Conservation (phyloP, 257 asterid genomes). For the Solanum lycopersicoides region DNA sequence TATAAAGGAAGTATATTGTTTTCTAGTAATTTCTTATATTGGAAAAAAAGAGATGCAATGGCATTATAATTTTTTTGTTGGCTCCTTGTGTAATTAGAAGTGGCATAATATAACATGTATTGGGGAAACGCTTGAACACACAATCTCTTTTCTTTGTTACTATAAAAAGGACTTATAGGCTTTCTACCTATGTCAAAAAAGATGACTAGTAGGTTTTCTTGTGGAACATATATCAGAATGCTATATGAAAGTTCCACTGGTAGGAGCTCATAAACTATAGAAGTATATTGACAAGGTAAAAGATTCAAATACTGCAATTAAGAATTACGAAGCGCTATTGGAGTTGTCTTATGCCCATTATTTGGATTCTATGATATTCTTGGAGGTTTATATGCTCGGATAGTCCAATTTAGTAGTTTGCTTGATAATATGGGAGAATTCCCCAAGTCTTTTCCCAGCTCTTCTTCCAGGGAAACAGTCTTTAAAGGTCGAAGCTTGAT, state of each 20-base stretch:
- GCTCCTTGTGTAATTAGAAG: background rate
- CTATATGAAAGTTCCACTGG: background rate
- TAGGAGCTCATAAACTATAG: background rate
- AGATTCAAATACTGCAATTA: background rate
- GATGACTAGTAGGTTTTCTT: background rate
- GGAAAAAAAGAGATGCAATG: background rate
- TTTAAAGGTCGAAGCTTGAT: background rate
- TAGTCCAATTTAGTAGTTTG: background rate
- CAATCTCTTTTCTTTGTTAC: background rate
- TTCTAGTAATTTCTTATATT: background rate
- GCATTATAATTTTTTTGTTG: background rate
- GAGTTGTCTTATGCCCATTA: background rate
- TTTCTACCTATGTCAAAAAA: background rate
- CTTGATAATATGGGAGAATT: background rate
- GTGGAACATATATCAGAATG: background rate
- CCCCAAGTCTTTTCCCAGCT: background rate
- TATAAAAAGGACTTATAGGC: background rate
- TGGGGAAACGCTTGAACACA: background rate
- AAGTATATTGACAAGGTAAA: background rate
- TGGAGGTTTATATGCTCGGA: background rate
- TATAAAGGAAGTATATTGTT: background rate
- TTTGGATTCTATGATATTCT: background rate
- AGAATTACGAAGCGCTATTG: background rate
- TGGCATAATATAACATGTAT: background rate
- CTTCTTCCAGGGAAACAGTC: background rate